Percentiles rank a stretch among this genome's conserved stretches.
These are phyloP conservation scores for Lactifluus echinatus DNA, from an alignment of 768 basidiomycete species.

Conservation along the genomic window DNA sequence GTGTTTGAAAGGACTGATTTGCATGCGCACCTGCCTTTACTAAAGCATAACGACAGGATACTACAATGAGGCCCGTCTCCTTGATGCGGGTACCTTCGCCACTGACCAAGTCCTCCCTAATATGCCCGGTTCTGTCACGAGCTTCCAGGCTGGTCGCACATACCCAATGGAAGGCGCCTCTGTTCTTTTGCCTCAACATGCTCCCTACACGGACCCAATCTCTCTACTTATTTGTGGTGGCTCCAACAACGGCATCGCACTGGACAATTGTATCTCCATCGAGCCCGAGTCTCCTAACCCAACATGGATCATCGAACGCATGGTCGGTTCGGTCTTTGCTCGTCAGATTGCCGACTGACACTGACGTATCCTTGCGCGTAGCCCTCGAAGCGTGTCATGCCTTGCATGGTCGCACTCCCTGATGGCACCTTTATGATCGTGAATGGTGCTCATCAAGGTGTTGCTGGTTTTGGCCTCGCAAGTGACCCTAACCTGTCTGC, in stretches of 20 bases:
- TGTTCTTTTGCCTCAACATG: constrained; percentile 56
- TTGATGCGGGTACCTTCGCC: constrained; percentile 56
- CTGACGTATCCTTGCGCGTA: constrained; percentile 21
- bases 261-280: constrained; percentile 68
- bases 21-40: background rate
- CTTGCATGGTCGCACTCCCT: constrained; percentile 63
- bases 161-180: constrained; percentile 73
- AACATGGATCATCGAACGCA: constrained; percentile 67
- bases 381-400: constrained; percentile 70
- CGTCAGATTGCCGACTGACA: constrained; percentile 24
- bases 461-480: constrained; percentile 67
- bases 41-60: constrained; percentile 38
- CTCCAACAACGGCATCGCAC: constrained; percentile 44
- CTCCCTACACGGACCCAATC: constrained; percentile 70
- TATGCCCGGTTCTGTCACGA: constrained; percentile 64
- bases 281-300: constrained; percentile 54
- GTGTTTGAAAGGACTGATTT: constrained; percentile 17
- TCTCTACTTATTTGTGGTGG: constrained; percentile 69
- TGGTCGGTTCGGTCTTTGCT: constrained; percentile 47
- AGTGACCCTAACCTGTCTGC: constrained; percentile 54
- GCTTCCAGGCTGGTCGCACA: constrained; percentile 63
- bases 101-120: constrained; percentile 58
- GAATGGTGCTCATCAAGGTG: constrained; percentile 64
- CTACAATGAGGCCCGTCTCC: constrained; percentile 73
- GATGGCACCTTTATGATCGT: constrained; percentile 70